These are phyloP conservation scores for Rubia balearica DNA, from an alignment of 305 asterid species.

Conservation along the genomic window DNA sequence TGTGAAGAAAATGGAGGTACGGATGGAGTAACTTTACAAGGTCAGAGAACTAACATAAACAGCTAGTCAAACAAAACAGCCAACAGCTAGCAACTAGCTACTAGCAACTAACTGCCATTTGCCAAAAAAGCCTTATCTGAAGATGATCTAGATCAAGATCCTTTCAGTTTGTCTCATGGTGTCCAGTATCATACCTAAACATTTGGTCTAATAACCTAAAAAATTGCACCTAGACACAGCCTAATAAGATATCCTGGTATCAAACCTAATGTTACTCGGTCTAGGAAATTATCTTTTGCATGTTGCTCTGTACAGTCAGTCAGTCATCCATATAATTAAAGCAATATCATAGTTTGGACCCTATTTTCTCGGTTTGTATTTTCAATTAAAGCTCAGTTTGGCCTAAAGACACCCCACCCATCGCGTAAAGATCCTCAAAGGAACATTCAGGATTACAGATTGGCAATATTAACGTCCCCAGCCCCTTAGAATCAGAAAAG, in stretches of 20 bases:
- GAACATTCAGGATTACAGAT: background rate
- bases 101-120: background rate
- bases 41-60: too few species aligned
- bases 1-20: too few species aligned
- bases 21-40: too few species aligned
- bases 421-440: slow-evolving; percentile 1
- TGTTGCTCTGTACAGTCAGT: background rate
- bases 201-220: background rate
- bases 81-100: too few species aligned
- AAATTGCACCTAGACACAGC: background rate
- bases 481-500: background rate
- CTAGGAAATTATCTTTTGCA: background rate
- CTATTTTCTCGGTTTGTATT: background rate
- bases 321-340: background rate
- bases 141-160: background rate
- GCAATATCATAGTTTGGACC: background rate
- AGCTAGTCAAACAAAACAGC: too few species aligned
- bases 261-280: background rate
- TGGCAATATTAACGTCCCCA: background rate
- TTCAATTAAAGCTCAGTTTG: background rate
- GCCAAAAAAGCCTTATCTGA: background rate
- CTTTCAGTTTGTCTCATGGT: background rate
- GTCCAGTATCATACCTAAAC: background rate
- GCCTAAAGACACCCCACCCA: background rate
- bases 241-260: background rate